Percentiles rank a stretch among this genome's conserved stretches.
phyloP scores from a whole-genome alignment of 371 early-diverging fungal genomes.

The Apophysomyces sp. region DNA sequence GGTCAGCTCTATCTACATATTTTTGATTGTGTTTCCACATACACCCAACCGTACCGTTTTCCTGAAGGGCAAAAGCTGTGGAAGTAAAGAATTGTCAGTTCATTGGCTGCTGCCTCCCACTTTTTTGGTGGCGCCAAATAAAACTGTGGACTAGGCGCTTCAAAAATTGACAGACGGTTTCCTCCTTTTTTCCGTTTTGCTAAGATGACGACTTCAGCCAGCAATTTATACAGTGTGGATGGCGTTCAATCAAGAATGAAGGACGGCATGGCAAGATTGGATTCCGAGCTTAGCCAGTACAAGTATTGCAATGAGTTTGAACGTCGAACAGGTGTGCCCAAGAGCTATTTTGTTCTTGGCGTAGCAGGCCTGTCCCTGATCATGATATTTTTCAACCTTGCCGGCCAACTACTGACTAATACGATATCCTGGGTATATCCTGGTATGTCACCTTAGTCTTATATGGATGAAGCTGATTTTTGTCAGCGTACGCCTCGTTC shows the following conservation, averaged over 20 bases:
- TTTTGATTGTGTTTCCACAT: too few relatives aligned
- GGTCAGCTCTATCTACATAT: too few relatives aligned
- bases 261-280: slow-evolving; percentile 51
- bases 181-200: neutral
- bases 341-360: slow-evolving; percentile 76
- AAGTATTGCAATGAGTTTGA: slow-evolving; percentile 66
- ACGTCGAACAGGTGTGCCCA: slow-evolving; percentile 75
- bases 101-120: too few relatives aligned
- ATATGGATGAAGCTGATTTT: neutral
- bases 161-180: neutral
- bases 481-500: slow-evolving; percentile 85
- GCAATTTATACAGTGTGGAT: slow-evolving; percentile 20
- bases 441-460: slow-evolving; percentile 25
- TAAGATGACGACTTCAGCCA: neutral
- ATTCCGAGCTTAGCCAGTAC: slow-evolving; percentile 73
- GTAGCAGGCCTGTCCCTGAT: slow-evolving; percentile 54
- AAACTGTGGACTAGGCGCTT: too few relatives aligned
- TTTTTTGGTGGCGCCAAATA: too few relatives aligned
- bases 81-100: too few relatives aligned
- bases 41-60: too few relatives aligned
- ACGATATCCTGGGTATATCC: slow-evolving; percentile 89
- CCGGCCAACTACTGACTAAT: slow-evolving; percentile 79
- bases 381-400: slow-evolving; percentile 89
- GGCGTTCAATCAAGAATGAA: slow-evolving; percentile 16
- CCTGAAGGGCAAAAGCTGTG: too few relatives aligned